Conservation (phyloP, 305 asterid species). For the Fraxinus sp. region DNA sequence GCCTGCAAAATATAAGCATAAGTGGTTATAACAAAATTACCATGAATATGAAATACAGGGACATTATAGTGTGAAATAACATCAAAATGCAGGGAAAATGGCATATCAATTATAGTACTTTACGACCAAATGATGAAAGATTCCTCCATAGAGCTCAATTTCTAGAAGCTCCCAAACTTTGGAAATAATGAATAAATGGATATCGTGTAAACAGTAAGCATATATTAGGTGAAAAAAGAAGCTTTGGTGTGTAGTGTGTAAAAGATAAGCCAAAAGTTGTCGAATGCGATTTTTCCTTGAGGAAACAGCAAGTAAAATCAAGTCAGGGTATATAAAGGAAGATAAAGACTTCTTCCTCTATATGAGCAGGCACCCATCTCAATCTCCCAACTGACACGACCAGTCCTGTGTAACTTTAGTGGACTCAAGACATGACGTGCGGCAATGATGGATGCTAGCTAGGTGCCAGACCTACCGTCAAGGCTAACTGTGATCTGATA, state of each 20-base stretch:
- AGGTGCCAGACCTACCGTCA: neutral
- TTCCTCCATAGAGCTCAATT: neutral
- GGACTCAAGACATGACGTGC: no score
- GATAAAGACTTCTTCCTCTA: neutral
- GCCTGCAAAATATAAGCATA: slow-evolving; percentile 43
- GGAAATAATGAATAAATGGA: neutral
- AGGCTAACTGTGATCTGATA: neutral
- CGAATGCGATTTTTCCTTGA: neutral
- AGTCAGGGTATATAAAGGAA: neutral
- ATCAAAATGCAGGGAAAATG: neutral
- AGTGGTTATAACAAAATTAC: neutral
- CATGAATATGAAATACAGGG: neutral
- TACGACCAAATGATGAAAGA: neutral
- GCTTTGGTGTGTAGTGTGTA: neutral
- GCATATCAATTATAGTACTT: neutral
- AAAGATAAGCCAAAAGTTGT: neutral
- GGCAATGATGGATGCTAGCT: neutral
- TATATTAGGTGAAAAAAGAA: neutral
- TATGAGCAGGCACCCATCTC: neutral
- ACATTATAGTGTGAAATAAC: neutral
- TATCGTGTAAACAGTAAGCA: neutral
- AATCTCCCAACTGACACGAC: neutral
- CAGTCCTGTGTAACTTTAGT: neutral
- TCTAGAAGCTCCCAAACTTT: neutral
- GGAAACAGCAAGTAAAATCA: neutral